Conservation (phyloP, 2,329 filamentous ascomycete species). For the Diaporthe humulicola region DNA sequence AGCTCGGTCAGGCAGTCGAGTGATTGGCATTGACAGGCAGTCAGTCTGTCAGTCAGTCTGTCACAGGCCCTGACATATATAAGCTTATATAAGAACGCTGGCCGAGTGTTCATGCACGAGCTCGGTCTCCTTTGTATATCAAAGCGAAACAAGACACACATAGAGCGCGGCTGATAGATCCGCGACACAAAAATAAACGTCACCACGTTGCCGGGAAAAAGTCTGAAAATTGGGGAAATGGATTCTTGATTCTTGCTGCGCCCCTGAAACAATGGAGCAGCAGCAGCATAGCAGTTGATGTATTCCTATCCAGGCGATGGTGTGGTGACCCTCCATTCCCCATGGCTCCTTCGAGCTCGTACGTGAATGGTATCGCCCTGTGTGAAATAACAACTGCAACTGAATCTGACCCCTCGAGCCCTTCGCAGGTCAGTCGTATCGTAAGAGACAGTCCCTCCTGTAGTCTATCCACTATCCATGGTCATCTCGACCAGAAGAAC, state of each 20-base stretch:
- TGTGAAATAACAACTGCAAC: constrained; percentile 20
- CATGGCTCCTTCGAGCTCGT: neutral
- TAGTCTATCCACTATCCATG: constrained; percentile 24
- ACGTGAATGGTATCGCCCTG: neutral
- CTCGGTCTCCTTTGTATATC: neutral
- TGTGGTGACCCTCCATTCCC: neutral
- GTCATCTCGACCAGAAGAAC: constrained; percentile 3
- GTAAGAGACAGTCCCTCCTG: constrained; percentile 16
- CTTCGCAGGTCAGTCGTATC: constrained; percentile 34
- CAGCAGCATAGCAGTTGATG: neutral
- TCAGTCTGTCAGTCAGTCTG: neutral
- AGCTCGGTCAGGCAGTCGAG: neutral
- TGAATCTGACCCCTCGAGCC: constrained; percentile 29
- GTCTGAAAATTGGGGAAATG: neutral
- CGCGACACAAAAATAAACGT: neutral
- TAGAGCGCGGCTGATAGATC: neutral
- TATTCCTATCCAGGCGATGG: constrained; percentile 10
- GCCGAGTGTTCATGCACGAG: constrained; percentile 9
- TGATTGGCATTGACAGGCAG: neutral
- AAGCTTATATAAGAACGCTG: constrained; percentile 7
- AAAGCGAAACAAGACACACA: constrained; percentile 8
- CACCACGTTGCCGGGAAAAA: neutral
- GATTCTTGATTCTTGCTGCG: neutral
- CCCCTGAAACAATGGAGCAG: neutral
- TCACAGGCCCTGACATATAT: neutral